Evolutionary conservation across 169 alveolate genomes (phyloP).

Genomic region (Plasmodium gonderi): DNA sequence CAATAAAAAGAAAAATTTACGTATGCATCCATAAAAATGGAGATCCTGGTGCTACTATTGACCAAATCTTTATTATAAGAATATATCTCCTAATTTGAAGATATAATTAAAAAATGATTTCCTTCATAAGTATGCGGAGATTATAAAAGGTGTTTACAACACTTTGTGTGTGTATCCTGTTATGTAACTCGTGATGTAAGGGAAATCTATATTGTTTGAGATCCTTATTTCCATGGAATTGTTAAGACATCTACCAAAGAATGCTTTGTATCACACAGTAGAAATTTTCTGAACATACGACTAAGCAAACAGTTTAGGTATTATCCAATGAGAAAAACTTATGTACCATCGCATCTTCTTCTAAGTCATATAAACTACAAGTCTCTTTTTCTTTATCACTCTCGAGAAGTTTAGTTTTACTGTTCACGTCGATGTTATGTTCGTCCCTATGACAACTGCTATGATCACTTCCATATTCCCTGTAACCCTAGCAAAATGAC

Average conservation of each 20-base stretch:
- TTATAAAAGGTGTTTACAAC: neutral
- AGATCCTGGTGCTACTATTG: neutral
- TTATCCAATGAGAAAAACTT: constrained; percentile 44
- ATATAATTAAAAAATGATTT: neutral
- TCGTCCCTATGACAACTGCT: neutral
- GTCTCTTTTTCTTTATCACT: constrained; percentile 24
- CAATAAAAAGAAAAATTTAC: neutral
- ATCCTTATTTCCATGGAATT: neutral
- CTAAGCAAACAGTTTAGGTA: neutral
- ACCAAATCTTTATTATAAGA: neutral
- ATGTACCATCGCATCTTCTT: constrained; percentile 20
- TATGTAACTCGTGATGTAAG: neutral
- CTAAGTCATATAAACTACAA: constrained; percentile 19
- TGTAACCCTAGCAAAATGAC: neutral
- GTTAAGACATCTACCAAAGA: neutral
- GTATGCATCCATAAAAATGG: neutral
- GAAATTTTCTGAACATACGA: neutral
- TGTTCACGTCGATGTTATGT: neutral
- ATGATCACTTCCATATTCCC: neutral
- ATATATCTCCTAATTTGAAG: neutral
- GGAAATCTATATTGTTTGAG: too few relatives aligned
- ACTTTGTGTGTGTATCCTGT: neutral
- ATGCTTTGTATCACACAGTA: neutral
- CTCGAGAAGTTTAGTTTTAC: constrained; percentile 31
- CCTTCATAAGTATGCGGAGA: neutral